These are phyloP conservation scores for Gnomoniopsis smithogilvyi DNA, from an alignment of 2,329 filamentous ascomycete genomes.

Conservation along the genomic window DNA sequence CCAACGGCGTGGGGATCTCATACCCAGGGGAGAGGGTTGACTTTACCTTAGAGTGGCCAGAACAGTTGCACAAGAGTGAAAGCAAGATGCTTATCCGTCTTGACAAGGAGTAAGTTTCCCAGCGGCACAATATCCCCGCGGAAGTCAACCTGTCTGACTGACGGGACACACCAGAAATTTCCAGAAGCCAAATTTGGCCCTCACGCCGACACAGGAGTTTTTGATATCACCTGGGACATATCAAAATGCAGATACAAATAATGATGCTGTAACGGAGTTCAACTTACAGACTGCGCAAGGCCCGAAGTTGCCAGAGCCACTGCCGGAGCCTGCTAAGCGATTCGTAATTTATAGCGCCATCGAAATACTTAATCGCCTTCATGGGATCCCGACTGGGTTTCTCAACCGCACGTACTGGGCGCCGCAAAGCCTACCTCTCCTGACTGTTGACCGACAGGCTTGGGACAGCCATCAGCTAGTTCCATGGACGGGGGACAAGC, in stretches of 20 bases:
- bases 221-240: not conserved
- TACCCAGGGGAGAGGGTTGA: constrained; percentile 24
- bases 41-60: constrained; percentile 20
- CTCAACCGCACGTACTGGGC: constrained; percentile 24
- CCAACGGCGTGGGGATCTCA: constrained; percentile 20
- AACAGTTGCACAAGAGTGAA: not conserved
- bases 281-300: constrained; percentile 17
- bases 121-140: not conserved
- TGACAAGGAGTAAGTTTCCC: constrained; percentile 22
- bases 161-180: constrained; percentile 10
- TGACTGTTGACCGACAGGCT: constrained; percentile 11
- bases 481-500: constrained; percentile 22
- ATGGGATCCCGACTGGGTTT: constrained; percentile 21
- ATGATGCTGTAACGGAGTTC: not conserved
- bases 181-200: constrained; percentile 13
- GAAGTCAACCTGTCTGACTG: not conserved
- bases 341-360: constrained; percentile 22
- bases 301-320: not conserved
- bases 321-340: constrained; percentile 14
- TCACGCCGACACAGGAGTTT: constrained; percentile 11
- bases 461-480: constrained; percentile 25
- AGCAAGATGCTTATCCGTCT: constrained; percentile 18
- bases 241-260: too few species aligned
- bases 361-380: constrained; percentile 20
- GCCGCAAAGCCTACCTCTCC: constrained; percentile 19